These are phyloP conservation scores for Phytophthora podocarpi DNA, from an alignment of 352 stramenopile species.

Conservation along the genomic window DNA sequence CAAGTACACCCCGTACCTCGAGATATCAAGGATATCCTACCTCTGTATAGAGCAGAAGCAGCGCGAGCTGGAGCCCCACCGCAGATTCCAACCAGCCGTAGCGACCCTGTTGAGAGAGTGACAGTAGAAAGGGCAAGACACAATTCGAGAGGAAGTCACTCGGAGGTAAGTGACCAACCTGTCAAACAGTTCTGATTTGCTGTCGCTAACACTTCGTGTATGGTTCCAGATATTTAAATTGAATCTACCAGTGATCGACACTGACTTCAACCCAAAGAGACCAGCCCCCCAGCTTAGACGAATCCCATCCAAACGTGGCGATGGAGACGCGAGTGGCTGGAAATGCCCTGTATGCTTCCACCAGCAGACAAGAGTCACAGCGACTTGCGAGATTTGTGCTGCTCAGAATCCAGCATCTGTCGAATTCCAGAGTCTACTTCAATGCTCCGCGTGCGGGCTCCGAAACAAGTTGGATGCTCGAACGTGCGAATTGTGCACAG, in stretches of 20 bases:
- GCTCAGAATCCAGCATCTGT: conserved; percentile 67
- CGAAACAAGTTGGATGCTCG: conserved; percentile 54
- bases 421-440: conserved; percentile 52
- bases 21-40: neutral
- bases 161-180: conserved; percentile 22
- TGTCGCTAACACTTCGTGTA: conserved; percentile 5
- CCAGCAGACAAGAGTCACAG: conserved; percentile 52
- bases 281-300: conserved; percentile 5
- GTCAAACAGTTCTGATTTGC: neutral
- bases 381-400: conserved; percentile 76
- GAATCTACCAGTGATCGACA: conserved; percentile 35
- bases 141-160: conserved; percentile 2
- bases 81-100: conserved; percentile 2
- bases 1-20: conserved; percentile 15
- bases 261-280: conserved; percentile 20
- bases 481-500: conserved; percentile 63
- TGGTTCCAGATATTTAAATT: conserved; percentile 27
- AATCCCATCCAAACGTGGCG: conserved; percentile 10
- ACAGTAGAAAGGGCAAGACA: conserved; percentile 8
- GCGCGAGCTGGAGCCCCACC: neutral
- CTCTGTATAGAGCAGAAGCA: neutral
- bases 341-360: conserved; percentile 77
- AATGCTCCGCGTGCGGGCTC: conserved; percentile 71
- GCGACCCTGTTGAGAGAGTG: neutral
- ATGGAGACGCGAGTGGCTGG: conserved; percentile 36